Evolutionary conservation across 805 yeast genomes (phyloP).

Genomic region (Lachancea thermotolerans): DNA sequence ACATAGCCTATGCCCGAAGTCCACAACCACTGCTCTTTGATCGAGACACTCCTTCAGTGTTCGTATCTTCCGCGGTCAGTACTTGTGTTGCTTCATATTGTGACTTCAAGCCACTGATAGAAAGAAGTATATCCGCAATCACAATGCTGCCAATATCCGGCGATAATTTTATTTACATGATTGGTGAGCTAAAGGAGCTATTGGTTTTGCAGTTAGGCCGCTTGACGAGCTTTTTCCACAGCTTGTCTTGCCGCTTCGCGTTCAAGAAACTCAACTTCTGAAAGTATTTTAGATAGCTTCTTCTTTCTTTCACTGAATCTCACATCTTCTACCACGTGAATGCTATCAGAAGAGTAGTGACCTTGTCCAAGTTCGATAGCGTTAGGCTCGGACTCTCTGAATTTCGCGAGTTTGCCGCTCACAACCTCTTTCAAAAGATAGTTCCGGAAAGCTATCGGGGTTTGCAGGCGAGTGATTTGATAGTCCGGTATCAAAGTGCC

Average conservation of each 20-base stretch:
- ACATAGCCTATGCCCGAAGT: too few relatives aligned
- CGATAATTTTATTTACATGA: slow-evolving; percentile 2
- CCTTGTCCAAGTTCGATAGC: slow-evolving; percentile 56
- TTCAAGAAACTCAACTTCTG: slow-evolving; percentile 37
- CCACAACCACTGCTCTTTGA: too few relatives aligned
- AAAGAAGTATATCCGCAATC: too few relatives aligned
- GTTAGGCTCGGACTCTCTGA: slow-evolving; percentile 64
- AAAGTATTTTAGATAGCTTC: slow-evolving; percentile 40
- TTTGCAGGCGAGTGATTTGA: slow-evolving; percentile 27
- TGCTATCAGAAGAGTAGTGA: slow-evolving; percentile 53
- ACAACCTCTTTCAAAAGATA: slow-evolving; percentile 26
- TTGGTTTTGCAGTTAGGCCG: background rate
- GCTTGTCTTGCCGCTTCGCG: slow-evolving; percentile 20
- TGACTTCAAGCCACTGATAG: too few relatives aligned
- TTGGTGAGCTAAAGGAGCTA: background rate
- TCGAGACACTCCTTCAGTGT: too few relatives aligned
- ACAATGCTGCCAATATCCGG: too few relatives aligned
- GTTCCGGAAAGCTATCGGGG: slow-evolving; percentile 25
- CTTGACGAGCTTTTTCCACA: slow-evolving; percentile 18
- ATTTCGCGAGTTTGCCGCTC: slow-evolving; percentile 31
- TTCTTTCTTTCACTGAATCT: slow-evolving; percentile 39
- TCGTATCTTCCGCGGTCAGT: too few relatives aligned
- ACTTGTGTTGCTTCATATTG: too few relatives aligned
- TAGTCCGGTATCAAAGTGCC: slow-evolving; percentile 37
- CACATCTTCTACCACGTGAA: slow-evolving; percentile 47